These are phyloP conservation scores for Neoscytalidium dimidiatum DNA, from an alignment of 2,329 filamentous ascomycete species.

Conservation along the genomic window DNA sequence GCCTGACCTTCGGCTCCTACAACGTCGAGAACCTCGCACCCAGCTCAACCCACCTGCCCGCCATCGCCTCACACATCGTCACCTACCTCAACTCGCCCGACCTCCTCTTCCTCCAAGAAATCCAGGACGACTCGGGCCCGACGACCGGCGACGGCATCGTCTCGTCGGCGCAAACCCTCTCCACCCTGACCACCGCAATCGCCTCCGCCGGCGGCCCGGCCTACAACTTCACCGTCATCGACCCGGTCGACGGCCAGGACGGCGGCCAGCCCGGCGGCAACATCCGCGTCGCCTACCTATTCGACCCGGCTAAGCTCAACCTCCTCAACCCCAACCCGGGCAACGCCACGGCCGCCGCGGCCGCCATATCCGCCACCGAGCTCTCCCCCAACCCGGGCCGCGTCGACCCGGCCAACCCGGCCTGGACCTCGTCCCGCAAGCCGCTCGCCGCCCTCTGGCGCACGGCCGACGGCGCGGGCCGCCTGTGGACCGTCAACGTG, in stretches of 20 bases:
- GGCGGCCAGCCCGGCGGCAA: constrained; percentile 71
- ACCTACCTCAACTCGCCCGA: constrained; percentile 64
- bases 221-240: constrained; percentile 47
- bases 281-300: constrained; percentile 71
- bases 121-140: constrained; percentile 67
- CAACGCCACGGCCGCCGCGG: constrained; percentile 55
- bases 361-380: constrained; percentile 58
- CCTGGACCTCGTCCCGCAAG: constrained; percentile 65
- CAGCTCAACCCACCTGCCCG: constrained; percentile 55
- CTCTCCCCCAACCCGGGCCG: constrained; percentile 70
- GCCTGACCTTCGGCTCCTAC: constrained; percentile 66
- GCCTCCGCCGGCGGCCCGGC: constrained; percentile 38
- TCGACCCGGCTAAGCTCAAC: constrained; percentile 60
- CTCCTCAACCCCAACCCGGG: constrained; percentile 64
- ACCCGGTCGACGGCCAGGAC: constrained; percentile 33
- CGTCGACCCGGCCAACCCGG: constrained; percentile 63
- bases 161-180: constrained; percentile 23
- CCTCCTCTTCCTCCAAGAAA: constrained; percentile 68
- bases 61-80: constrained; percentile 66
- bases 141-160: constrained; percentile 58
- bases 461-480: constrained; percentile 52
- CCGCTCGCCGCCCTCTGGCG: constrained; percentile 68
- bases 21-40: constrained; percentile 70
- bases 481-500: constrained; percentile 72
- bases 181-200: constrained; percentile 28